Base-by-base conservation (phyloP, 805 yeast species). In the Lipomyces chichibuensis region DNA sequence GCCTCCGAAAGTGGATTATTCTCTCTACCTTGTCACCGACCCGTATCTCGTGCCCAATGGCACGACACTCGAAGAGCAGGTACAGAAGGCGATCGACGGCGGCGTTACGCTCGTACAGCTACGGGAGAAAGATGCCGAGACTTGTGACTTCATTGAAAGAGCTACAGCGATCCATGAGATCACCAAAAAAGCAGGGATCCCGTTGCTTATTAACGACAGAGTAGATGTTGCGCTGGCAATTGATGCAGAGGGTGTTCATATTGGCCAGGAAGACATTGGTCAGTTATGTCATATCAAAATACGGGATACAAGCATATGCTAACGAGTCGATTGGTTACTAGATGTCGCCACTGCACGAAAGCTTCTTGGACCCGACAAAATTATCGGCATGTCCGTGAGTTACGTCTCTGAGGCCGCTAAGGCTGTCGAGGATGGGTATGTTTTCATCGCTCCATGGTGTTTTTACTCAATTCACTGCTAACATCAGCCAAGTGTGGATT, bases 211-310 rank as follows among this genome's bases (percentile, higher is more conserved):
- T 74, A 91, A 92, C 72, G 97, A 92, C 74, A 80, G 97, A 61
- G 84, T 91, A 2, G 98, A 92, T 75, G 91, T 93, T 13, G 97
- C 97, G 0, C 79, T 93, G 56, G 97, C 97, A 0, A 82, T 91
- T 64, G 95, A 85, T 72, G 96, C 96, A 1, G 97, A 91, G 70
- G 97, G 97, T 46, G 88, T 93, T 8, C 98, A 92, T 79, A 91
- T 92, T 25, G 98, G 98, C 0, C 97, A 92, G 76, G 92, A 88
- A 62, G 98, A 92, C 75, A 90, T 92, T 91, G 80, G 79, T 57
- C 51, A 4, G 69, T 51, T 13, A 13, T 2, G n/a, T 17, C 35
- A 17, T n/a, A 20, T 29, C n/a, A 17, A 13, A 49, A 2, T 37
- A 20, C 5, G 17, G 13, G 35, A 11, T 39, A n/a, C 32, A 53